Evolutionary conservation across 1,139 yeast species (phyloP), one percentile per base, ranked within the genome.

Genomic region (Taiozyma sp.): DNA sequence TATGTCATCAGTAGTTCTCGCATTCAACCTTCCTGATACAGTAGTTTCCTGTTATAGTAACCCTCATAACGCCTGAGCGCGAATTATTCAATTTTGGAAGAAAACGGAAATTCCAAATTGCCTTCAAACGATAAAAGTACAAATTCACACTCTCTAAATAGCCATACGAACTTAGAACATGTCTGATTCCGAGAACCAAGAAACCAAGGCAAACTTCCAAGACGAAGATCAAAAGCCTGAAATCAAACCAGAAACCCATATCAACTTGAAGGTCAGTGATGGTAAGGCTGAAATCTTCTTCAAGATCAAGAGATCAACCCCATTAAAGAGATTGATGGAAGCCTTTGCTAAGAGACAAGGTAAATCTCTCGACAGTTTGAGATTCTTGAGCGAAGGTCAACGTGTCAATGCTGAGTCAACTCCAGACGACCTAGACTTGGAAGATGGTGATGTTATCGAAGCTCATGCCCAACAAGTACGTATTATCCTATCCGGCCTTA

Each of bases 301-400:
- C 83, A 91, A 93, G 71, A 91, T 95, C 71, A 91, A 91, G 74
- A 81, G 89, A 70, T 79, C 91, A 50, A 95, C 99, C 6, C 96
- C 95, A 45, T 77, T 95, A 77, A 88, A 83, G 70, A 88, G 96
- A 74, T 82, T 95, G 62, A 93, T 95, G 91, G 98, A 93, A 65
- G 97, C 98, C 7, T 95, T 91, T 69, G 95, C 98, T 69, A 91
- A 91, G 73, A 87, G 99, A 75, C 97, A 93, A 67, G 98, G 99
- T 47, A 93, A 91, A 68, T 83, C 86, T 58, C 73, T 85, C 68
- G 81, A 80, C 62, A 82, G 93, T 45, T 76, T 95, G 67, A 81
- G 98, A 68, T 95, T 95, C 69, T 75, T 93, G 65, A 85, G 86
- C 65, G 99, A 95, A 62, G 99, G 99, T 55, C 86, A 89, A 61